Evolutionary conservation across 768 basidiomycete species (phyloP).

Genomic region (Suillus brevipes): DNA sequence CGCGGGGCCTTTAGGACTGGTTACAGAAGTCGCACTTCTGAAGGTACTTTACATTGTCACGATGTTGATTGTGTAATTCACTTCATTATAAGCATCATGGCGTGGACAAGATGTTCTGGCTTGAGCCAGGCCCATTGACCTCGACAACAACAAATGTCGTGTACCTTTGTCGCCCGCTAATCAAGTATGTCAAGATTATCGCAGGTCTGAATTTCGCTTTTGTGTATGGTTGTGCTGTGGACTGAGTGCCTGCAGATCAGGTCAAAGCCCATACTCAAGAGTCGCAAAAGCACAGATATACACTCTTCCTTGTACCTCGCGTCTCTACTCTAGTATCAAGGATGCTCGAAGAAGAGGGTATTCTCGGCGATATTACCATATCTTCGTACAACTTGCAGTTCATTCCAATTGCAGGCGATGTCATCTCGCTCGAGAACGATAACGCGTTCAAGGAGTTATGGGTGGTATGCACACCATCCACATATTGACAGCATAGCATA

Average conservation of each 20-base stretch:
- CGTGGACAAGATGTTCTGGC: constrained; percentile 99
- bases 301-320: constrained; percentile 84
- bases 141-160: constrained; percentile 87
- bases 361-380: constrained; percentile 90
- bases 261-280: constrained; percentile 79
- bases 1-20: constrained; percentile 88
- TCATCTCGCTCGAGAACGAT: constrained; percentile 87
- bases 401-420: constrained; percentile 90
- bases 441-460: constrained; percentile 86
- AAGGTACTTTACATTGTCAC: constrained; percentile 55
- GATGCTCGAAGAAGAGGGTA: constrained; percentile 95
- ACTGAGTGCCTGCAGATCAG: constrained; percentile 62
- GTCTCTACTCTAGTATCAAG: constrained; percentile 82
- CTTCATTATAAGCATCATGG: constrained; percentile 81
- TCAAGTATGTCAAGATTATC: constrained; percentile 84
- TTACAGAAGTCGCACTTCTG: constrained; percentile 90
- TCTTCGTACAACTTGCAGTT: constrained; percentile 90
- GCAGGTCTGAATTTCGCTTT: constrained; percentile 62
- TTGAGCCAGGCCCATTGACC: constrained; percentile 83
- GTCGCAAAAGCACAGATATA: constrained; percentile 79
- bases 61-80: constrained; percentile 5
- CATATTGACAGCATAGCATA: neutral
- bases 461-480: constrained; percentile 61
- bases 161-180: constrained; percentile 87
- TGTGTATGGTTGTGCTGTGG: constrained; percentile 25